Percentiles rank a stretch among this genome's conserved stretches.
Conservation (phyloP, 768 basidiomycete genomes). For the Chalciporus piperatus region DNA sequence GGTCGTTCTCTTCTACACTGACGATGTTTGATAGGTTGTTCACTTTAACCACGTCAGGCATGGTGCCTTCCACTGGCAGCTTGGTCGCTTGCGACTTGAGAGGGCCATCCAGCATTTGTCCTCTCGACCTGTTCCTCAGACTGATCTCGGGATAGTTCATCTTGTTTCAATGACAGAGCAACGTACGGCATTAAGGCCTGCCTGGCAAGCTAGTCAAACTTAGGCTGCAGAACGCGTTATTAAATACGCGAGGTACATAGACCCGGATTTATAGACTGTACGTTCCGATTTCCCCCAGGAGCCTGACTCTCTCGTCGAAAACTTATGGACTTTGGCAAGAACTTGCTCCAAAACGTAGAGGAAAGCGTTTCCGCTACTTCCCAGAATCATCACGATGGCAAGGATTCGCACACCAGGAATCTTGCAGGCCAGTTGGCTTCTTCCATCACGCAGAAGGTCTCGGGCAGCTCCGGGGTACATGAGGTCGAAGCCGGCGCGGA, state of each 20-base stretch:
- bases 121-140: no score
- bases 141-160: no score
- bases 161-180: background rate
- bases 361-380: background rate
- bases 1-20: no score
- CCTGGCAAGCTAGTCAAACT: background rate
- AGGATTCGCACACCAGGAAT: background rate
- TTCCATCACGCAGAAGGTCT: background rate
- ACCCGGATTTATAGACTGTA: background rate
- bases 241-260: background rate
- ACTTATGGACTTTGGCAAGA: constrained; percentile 4
- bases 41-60: background rate
- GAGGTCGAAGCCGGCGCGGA: background rate
- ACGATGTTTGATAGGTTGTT: background rate
- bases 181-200: background rate
- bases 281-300: background rate
- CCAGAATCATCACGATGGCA: background rate
- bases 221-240: background rate
- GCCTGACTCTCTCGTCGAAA: background rate
- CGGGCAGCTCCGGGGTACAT: background rate
- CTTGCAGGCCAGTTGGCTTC: background rate
- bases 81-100: no score
- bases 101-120: no score
- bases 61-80: background rate
- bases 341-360: background rate